Conservation (phyloP, 345 rosid genomes). For the Ricinus communis region DNA sequence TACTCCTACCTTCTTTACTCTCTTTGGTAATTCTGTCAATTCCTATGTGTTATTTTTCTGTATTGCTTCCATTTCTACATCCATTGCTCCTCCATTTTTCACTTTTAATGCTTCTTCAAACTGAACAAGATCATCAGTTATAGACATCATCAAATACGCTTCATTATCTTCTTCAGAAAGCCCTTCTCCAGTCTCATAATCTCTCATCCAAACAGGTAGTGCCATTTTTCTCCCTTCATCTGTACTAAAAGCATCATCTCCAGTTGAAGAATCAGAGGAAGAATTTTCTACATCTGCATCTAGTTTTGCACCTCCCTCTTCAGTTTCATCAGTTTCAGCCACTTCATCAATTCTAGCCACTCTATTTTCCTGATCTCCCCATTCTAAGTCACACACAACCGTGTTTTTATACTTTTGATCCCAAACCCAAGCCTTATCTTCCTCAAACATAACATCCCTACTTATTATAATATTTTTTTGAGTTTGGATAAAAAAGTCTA, state of each 20-base stretch:
- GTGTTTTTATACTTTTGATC: constrained; percentile 3
- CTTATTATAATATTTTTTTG: background rate
- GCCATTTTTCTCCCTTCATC: constrained; percentile 4
- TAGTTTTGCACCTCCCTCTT: background rate
- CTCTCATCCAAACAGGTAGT: constrained; percentile 2
- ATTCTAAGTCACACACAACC: constrained; percentile 4
- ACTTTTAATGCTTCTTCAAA: constrained; percentile 5
- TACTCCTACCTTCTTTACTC: constrained; percentile 11
- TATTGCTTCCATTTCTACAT: constrained; percentile 9
- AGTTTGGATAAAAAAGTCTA: background rate
- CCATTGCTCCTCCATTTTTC: constrained; percentile 12
- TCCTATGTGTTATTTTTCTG: constrained; percentile 7
- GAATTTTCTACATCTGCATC: constrained; percentile 3
- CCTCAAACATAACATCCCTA: background rate
- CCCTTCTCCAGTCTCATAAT: constrained; percentile 7
- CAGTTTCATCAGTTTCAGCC: background rate
- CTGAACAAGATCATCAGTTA: constrained; percentile 4
- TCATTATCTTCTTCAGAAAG: constrained; percentile 6
- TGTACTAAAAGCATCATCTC: background rate
- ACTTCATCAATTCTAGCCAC: no score
- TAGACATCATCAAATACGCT: background rate
- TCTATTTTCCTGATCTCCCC: background rate
- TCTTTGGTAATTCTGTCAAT: background rate
- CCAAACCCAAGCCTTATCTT: background rate
- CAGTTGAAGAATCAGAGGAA: background rate